Conservation (phyloP, 1,139 yeast species). For the Citeromyces hawaiiensis region DNA sequence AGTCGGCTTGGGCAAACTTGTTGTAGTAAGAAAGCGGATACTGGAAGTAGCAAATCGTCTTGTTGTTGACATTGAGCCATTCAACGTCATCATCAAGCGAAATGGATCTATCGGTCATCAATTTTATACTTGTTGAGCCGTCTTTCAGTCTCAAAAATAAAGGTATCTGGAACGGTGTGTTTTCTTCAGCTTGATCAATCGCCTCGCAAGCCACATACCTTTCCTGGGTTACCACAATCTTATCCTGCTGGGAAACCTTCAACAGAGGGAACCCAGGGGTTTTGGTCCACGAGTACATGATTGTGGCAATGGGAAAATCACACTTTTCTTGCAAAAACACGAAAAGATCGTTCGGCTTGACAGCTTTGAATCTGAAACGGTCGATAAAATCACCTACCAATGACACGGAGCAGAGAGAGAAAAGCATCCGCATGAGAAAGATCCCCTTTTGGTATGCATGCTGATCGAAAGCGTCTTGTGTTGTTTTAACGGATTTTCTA, state of each 20-base stretch:
- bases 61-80: constrained; percentile 28
- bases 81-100: constrained; percentile 21
- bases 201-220: constrained; percentile 23
- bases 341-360: constrained; percentile 52
- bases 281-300: constrained; percentile 46
- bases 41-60: constrained; percentile 20
- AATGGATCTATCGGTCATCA: constrained; percentile 34
- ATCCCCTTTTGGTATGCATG: constrained; percentile 57
- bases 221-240: constrained; percentile 33
- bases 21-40: constrained; percentile 10
- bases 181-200: constrained; percentile 21
- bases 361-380: constrained; percentile 20
- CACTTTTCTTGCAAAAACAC: constrained; percentile 13
- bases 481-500: constrained; percentile 17
- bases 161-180: constrained; percentile 38
- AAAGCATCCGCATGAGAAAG: constrained; percentile 40
- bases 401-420: constrained; percentile 23
- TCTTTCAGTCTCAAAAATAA: constrained; percentile 27
- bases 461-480: constrained; percentile 36
- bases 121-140: constrained; percentile 22
- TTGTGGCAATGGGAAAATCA: constrained; percentile 22
- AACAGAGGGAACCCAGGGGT: constrained; percentile 47
- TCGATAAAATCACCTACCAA: constrained; percentile 30
- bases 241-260: constrained; percentile 19
- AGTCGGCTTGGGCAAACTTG: constrained; percentile 9